Percentiles rank a stretch among this genome's conserved stretches.
phyloP scores from a whole-genome alignment of 2,329 filamentous ascomycete species.

The Sphaerulina populicola region DNA sequence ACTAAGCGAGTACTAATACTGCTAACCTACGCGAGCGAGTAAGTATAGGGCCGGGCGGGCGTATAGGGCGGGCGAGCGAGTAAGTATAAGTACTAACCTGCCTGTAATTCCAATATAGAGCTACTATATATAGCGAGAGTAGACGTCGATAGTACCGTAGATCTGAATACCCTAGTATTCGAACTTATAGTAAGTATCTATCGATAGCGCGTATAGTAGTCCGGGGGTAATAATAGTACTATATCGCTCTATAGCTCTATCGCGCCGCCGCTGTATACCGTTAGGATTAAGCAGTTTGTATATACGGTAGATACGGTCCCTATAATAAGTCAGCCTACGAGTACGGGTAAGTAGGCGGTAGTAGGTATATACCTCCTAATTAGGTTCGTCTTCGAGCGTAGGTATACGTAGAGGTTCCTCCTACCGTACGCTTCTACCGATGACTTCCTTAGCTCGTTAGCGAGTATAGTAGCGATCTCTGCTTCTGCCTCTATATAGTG shows the following conservation, averaged over 20 bases:
- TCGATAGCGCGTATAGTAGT: not conserved
- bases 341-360: not conserved
- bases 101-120: not conserved
- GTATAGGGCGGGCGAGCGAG: too few relatives aligned
- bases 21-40: too few relatives aligned
- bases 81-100: too few relatives aligned
- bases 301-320: not conserved
- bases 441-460: not conserved
- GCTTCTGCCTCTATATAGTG: not conserved
- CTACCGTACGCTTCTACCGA: not conserved
- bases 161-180: not conserved
- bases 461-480: not conserved
- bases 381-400: not conserved
- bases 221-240: not conserved
- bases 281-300: not conserved
- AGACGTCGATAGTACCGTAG: not conserved
- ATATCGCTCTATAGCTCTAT: not conserved
- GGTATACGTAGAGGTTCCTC: not conserved
- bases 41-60: too few relatives aligned
- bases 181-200: not conserved
- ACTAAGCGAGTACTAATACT: not conserved
- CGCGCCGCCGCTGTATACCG: not conserved
- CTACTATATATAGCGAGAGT: not conserved
- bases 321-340: not conserved
- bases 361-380: not conserved